Conservation (phyloP, 495 filamentous ascomycete genomes). For the Schizothecium vesticola region DNA sequence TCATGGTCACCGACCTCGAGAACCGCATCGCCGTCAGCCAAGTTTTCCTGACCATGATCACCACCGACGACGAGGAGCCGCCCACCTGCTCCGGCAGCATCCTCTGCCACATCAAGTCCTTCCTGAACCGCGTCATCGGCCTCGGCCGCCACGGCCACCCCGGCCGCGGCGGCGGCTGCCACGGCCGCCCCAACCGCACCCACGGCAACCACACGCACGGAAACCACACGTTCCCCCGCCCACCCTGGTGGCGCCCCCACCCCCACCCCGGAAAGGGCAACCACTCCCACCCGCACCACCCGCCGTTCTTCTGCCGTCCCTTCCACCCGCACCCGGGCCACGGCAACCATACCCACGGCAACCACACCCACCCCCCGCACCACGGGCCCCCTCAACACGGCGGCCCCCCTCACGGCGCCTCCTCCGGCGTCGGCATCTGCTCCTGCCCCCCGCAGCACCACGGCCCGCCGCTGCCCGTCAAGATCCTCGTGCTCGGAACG, state of each 20-base stretch:
- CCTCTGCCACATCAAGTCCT: neutral
- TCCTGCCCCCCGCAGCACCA: neutral
- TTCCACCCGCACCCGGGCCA: conserved; percentile 11
- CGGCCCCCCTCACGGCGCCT: neutral
- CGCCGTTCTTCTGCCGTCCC: conserved; percentile 9
- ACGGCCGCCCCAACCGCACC: conserved; percentile 12
- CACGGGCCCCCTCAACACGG: neutral
- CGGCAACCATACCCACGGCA: conserved; percentile 18
- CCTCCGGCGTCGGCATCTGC: too few relatives aligned
- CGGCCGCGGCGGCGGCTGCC: conserved; percentile 1
- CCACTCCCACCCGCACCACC: neutral
- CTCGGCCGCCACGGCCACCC: neutral
- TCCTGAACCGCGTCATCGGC: neutral
- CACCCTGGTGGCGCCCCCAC: conserved; percentile 18
- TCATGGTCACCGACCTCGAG: conserved; percentile 27
- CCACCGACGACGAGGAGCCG: neutral
- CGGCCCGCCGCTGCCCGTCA: neutral
- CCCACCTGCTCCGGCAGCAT: neutral
- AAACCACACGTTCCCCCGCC: conserved; percentile 19
- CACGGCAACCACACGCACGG: conserved; percentile 19
- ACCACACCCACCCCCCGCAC: conserved; percentile 6
- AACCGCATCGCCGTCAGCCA: conserved; percentile 27
- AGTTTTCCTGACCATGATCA: conserved; percentile 15
- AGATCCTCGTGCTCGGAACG: neutral
- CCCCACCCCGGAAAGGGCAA: neutral